Evolutionary conservation across 129 eudicot species (phyloP).

Genomic region (Artemisia tridentata): DNA sequence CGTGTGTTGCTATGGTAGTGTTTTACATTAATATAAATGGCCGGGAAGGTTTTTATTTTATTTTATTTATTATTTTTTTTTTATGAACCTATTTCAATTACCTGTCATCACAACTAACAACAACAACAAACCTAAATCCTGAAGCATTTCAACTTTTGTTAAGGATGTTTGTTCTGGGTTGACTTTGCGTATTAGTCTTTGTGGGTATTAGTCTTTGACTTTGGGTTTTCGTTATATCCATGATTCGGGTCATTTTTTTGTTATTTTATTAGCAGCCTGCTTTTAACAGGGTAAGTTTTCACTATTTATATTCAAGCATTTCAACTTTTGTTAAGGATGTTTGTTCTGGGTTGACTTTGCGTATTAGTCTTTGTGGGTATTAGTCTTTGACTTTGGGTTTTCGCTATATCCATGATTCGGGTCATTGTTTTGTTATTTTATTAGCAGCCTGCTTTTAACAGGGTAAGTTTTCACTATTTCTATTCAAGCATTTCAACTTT

Average conservation of each 20-base stretch:
- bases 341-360: background rate
- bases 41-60: too few relatives aligned
- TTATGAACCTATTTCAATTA: too few relatives aligned
- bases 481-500: background rate
- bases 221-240: too few relatives aligned
- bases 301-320: background rate
- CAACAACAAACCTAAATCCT: too few relatives aligned
- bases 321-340: background rate
- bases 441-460: conserved; percentile 67
- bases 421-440: conserved; percentile 3
- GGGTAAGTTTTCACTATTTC: conserved; percentile 40
- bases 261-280: conserved; percentile 69
- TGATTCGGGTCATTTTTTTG: too few relatives aligned
- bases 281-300: conserved; percentile 55
- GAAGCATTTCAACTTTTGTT: background rate
- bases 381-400: too few relatives aligned
- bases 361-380: background rate
- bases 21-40: too few relatives aligned
- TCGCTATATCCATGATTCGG: too few relatives aligned
- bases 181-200: background rate
- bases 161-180: background rate
- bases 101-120: too few relatives aligned
- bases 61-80: too few relatives aligned
- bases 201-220: too few relatives aligned
- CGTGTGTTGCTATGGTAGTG: too few relatives aligned